These are phyloP conservation scores for Apiotrichum gamsii DNA, from an alignment of 1,284 basidiomycete species.

Conservation along the genomic window DNA sequence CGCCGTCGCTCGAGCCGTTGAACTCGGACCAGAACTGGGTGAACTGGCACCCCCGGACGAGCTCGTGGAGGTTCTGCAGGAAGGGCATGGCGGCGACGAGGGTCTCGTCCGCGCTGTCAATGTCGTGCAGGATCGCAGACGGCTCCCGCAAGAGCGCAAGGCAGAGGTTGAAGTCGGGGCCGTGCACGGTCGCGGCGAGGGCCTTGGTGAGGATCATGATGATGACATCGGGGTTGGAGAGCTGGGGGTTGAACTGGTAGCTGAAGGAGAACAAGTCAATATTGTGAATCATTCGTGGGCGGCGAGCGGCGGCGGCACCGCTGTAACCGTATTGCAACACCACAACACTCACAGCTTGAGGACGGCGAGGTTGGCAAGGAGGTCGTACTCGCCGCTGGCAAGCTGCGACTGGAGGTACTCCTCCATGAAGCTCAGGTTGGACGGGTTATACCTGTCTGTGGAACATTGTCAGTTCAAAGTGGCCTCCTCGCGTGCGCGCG, in stretches of 20 bases:
- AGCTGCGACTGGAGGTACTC: conserved; percentile 93
- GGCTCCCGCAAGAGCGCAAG: conserved; percentile 60
- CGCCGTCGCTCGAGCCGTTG: conserved; percentile 51
- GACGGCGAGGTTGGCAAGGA: conserved; percentile 79
- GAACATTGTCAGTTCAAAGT: neutral
- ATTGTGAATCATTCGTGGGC: too few species aligned
- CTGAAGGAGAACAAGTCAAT: conserved; percentile 48
- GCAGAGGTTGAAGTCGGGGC: conserved; percentile 81
- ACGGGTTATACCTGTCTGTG: conserved; percentile 89
- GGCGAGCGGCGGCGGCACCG: too few species aligned
- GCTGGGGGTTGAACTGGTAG: conserved; percentile 92
- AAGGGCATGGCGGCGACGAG: conserved; percentile 67
- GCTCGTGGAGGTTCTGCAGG: conserved; percentile 65
- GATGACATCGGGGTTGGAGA: conserved; percentile 87
- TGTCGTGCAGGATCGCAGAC: conserved; percentile 47
- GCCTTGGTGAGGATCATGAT: conserved; percentile 92
- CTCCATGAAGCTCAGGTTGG: conserved; percentile 83
- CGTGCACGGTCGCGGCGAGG: conserved; percentile 68
- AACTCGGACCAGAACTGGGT: conserved; percentile 80
- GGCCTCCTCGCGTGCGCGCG: neutral
- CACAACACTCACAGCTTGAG: conserved; percentile 59
- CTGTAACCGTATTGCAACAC: too few species aligned
- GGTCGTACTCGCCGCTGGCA: conserved; percentile 82
- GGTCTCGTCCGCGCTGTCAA: conserved; percentile 63
- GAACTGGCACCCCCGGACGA: conserved; percentile 82